Evolutionary conservation across 345 rosid species (phyloP), one percentile per base, ranked within the genome.

Genomic region (Gossypium sturtianum): DNA sequence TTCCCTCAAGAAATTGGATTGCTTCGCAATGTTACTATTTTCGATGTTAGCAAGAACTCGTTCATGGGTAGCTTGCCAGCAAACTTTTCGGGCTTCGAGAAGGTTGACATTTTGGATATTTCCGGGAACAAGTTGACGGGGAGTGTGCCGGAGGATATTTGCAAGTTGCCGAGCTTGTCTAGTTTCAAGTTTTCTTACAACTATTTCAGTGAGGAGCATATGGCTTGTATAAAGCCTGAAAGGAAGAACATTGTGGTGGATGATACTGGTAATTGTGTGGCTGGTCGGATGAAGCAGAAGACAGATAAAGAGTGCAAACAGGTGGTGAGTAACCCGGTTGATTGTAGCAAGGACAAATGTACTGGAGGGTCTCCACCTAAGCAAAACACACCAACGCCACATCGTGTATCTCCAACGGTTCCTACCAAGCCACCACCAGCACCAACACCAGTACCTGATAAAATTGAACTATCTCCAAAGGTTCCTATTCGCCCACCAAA

Each of bases 341-440:
- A 93, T 75, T 93, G 98, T 63, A 90, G 89, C 79, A 85, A 85
- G 75, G 88, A 83, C 17, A 71, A 77, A 59, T 86, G 89, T n/a
- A 70, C 78, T 23, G 82, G 83, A 48, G 83, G 82, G 20, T 44
- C 75, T 17, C n/a, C 66, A 23, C 45, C 81, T 7, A 13, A 45
- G 0, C 77, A 48, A 4, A 15, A 17, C 15, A 10, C 7, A 5
- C 41, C 7, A 1, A 34, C 7, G 41, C 7, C 41, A 5, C 41
- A 4, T 34, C 41, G 41, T 34, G 41, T 34, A 34, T 34, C 41
- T 34, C 41, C 41, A 34, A 34, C 41, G 0, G 41, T 1, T 34
- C 7, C 41, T 34, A 34, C 41, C 41, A 34, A 34, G 16, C 10
- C 27, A 25, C n/a, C 64, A 27, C 2, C 6, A 83, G 81, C 82